Evolutionary conservation across 73 alveolate species (phyloP).

Genomic region (Uronychia binucleata): DNA sequence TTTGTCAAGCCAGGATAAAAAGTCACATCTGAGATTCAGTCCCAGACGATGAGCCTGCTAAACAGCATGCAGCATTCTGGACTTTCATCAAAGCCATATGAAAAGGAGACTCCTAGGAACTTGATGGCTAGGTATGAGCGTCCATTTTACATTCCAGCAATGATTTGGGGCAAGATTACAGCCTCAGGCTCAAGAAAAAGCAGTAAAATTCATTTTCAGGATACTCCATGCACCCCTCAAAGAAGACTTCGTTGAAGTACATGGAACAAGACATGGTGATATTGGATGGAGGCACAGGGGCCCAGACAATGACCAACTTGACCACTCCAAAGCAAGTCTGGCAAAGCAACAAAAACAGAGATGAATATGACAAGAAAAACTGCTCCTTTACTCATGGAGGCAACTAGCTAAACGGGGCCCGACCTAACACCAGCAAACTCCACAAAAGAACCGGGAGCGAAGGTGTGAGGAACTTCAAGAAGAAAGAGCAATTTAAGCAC

Average conservation of each 20-base stretch:
- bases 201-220: background rate
- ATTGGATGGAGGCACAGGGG: background rate
- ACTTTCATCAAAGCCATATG: background rate
- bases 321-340: background rate
- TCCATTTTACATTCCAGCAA: background rate
- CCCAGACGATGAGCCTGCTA: background rate
- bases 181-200: background rate
- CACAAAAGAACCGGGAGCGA: background rate
- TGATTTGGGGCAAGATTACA: background rate
- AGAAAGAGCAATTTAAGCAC: background rate
- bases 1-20: background rate
- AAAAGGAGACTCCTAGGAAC: background rate
- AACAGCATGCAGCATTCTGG: background rate
- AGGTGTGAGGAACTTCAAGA: background rate
- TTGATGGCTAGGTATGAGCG: background rate
- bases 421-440: background rate
- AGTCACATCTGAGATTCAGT: background rate
- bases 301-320: background rate
- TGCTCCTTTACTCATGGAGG: background rate
- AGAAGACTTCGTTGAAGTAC: background rate
- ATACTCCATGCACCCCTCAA: background rate
- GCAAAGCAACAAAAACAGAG: background rate
- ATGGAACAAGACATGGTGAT: background rate
- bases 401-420: background rate
- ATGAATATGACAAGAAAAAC: background rate